Evolutionary conservation across 2,329 filamentous ascomycete species (phyloP).

Genomic region (Myriosclerotinia scirpicola): DNA sequence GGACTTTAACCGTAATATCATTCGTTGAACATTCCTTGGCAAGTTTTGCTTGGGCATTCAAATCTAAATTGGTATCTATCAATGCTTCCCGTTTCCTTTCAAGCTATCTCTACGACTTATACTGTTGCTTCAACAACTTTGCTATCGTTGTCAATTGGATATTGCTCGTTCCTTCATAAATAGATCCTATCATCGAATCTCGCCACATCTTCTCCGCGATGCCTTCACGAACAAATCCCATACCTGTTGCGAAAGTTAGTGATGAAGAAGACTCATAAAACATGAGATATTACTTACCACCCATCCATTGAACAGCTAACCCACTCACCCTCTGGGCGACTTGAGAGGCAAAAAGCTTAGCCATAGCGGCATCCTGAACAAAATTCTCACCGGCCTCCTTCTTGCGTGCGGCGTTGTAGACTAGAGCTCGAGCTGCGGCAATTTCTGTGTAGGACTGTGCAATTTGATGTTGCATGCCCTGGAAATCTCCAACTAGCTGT

Average conservation of each 20-base stretch:
- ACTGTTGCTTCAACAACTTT: slow-evolving; percentile 67
- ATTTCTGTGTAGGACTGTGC: slow-evolving; percentile 96
- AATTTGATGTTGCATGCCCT: slow-evolving; percentile 99
- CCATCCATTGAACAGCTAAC: slow-evolving; percentile 97
- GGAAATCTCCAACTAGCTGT: slow-evolving; percentile 89
- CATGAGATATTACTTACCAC: slow-evolving; percentile 51
- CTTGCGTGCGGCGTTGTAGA: slow-evolving; percentile 95
- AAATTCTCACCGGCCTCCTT: slow-evolving; percentile 98
- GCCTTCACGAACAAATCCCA: slow-evolving; percentile 97
- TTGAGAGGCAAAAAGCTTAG: slow-evolving; percentile 92
- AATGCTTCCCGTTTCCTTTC: background rate
- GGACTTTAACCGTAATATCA: background rate
- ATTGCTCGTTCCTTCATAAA: slow-evolving; percentile 89
- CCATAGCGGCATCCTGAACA: slow-evolving; percentile 95
- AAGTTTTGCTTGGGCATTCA: background rate
- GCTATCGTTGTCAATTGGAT: slow-evolving; percentile 72
- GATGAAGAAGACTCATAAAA: background rate
- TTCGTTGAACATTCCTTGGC: background rate
- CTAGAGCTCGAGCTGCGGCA: slow-evolving; percentile 81
- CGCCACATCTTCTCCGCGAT: slow-evolving; percentile 97
- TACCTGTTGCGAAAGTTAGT: slow-evolving; percentile 43
- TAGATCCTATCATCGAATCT: slow-evolving; percentile 97
- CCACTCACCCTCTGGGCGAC: slow-evolving; percentile 85
- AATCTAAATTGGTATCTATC: slow-evolving; percentile 21
- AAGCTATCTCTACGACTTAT: slow-evolving; percentile 49